These are phyloP conservation scores for Mitragyna speciosa DNA, from an alignment of 257 asterid genomes.

Conservation along the genomic window DNA sequence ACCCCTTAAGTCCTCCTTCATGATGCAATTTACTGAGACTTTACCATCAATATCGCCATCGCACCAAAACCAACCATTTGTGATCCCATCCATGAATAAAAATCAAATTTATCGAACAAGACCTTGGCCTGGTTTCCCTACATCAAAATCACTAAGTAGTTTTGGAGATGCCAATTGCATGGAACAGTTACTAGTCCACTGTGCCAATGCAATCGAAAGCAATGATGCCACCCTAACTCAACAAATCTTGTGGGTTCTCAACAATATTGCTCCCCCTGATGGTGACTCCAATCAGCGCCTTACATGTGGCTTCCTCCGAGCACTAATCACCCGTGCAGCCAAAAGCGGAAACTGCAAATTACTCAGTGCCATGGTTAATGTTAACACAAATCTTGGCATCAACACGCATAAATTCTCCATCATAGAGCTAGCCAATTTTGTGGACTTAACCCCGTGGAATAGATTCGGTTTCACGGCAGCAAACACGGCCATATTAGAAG, in stretches of 20 bases:
- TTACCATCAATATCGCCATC: constrained; percentile 34
- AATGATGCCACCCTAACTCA: constrained; percentile 91
- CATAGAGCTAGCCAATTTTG: constrained; percentile 77
- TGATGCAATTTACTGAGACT: constrained; percentile 69
- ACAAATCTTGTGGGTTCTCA: constrained; percentile 92
- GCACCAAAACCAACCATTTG: constrained; percentile 41
- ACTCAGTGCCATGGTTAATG: constrained; percentile 53
- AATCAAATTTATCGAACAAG: constrained; percentile 33
- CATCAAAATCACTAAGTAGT: constrained; percentile 42
- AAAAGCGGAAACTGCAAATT: constrained; percentile 59
- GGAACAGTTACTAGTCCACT: constrained; percentile 87
- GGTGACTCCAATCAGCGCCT: constrained; percentile 95
- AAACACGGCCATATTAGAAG: constrained; percentile 72
- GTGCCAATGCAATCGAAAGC: constrained; percentile 82
- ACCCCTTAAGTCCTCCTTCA: constrained; percentile 16
- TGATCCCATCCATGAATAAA: constrained; percentile 35
- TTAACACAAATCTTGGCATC: constrained; percentile 33
- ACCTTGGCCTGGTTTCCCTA: constrained; percentile 66
- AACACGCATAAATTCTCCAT: constrained; percentile 64
- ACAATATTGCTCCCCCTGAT: constrained; percentile 92
- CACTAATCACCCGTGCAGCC: constrained; percentile 80
- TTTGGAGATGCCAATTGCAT: constrained; percentile 82
- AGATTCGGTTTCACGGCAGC: constrained; percentile 94
- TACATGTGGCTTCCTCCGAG: constrained; percentile 83
- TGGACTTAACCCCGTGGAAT: constrained; percentile 97